phyloP scores from a whole-genome alignment of 176 grass and related monocot genomes.

The Musa troglodytarum region DNA sequence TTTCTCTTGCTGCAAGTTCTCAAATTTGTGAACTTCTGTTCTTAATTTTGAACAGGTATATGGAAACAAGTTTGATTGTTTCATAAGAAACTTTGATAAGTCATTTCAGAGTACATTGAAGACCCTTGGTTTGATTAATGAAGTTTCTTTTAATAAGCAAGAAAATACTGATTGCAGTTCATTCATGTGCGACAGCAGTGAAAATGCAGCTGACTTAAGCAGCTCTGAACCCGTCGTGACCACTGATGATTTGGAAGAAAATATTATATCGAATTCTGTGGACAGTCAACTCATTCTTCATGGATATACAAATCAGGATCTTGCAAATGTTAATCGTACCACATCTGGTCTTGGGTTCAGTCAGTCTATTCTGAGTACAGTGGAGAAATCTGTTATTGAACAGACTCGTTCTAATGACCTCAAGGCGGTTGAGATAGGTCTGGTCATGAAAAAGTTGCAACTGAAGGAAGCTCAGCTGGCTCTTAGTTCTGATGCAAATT shows the following conservation, averaged over 20 bases:
- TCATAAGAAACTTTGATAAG: constrained; percentile 83
- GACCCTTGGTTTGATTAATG: constrained; percentile 67
- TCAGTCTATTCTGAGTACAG: constrained; percentile 45
- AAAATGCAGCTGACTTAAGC: not conserved
- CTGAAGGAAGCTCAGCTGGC: constrained; percentile 66
- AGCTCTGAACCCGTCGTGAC: not conserved
- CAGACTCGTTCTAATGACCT: constrained; percentile 70
- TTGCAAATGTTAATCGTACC: constrained; percentile 25
- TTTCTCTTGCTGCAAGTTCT: constrained; percentile 5
- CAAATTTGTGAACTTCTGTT: not conserved
- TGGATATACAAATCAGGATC: constrained; percentile 31
- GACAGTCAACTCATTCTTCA: constrained; percentile 33
- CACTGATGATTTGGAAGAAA: constrained; percentile 19
- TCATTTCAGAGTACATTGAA: constrained; percentile 89
- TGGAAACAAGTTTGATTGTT: constrained; percentile 67
- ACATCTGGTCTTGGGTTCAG: constrained; percentile 25
- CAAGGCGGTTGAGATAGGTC: constrained; percentile 72
- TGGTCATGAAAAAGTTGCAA: constrained; percentile 67
- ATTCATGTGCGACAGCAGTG: constrained; percentile 21
- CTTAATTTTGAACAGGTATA: constrained; percentile 53
- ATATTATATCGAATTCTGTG: not conserved
- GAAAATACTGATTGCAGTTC: constrained; percentile 24
- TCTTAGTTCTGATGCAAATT: constrained; percentile 54
- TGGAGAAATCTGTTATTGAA: constrained; percentile 69
- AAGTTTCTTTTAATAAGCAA: constrained; percentile 30